Conservation (phyloP, 129 eudicot species). For the Smallanthus sonchifolius region DNA sequence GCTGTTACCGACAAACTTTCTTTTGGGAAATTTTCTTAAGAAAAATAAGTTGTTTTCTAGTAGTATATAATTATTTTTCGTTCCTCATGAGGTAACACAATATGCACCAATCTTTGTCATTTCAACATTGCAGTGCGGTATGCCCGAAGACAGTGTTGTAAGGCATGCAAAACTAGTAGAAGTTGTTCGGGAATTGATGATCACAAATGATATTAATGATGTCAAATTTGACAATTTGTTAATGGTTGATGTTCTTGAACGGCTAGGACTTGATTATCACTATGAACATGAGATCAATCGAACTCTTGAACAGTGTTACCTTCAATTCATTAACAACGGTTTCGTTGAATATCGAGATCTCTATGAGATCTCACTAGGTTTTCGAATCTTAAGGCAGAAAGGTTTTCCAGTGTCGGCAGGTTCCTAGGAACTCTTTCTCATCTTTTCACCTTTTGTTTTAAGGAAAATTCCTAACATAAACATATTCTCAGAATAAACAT, state of each 20-base stretch:
- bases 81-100: no score
- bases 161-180: constrained; percentile 1
- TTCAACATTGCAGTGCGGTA: no score
- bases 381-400: constrained; percentile 54
- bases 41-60: no score
- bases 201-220: neutral
- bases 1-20: no score
- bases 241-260: constrained; percentile 35
- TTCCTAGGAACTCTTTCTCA: neutral
- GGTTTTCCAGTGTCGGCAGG: constrained; percentile 44
- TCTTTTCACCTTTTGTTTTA: no score
- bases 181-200: neutral
- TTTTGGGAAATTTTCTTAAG: no score
- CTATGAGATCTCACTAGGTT: constrained; percentile 32
- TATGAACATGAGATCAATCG: constrained; percentile 39
- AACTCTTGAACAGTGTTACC: constrained; percentile 14
- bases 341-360: constrained; percentile 11
- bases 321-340: neutral
- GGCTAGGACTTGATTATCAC: constrained; percentile 35
- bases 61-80: no score
- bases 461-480: no score
- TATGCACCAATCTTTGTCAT: no score
- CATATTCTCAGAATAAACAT: no score
- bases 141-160: neutral
- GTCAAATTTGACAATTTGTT: constrained; percentile 13